Conservation (phyloP, 352 stramenopile species). For the Nothophytophthora sp. region DNA sequence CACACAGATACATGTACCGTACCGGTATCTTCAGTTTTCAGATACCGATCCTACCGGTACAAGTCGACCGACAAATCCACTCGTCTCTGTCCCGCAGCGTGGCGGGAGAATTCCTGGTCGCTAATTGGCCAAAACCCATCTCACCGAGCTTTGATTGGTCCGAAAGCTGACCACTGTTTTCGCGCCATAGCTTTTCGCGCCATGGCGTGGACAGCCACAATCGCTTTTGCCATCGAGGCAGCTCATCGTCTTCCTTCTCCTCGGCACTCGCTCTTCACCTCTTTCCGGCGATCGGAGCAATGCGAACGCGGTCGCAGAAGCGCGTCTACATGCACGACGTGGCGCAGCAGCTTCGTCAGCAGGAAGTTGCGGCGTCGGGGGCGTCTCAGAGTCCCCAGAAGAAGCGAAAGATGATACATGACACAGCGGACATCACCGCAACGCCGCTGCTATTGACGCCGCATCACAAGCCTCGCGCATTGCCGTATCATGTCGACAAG, state of each 20-base stretch:
- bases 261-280: background rate
- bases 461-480: slow-evolving; percentile 12
- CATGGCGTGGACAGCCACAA: too few relatives aligned
- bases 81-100: too few relatives aligned
- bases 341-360: slow-evolving; percentile 18
- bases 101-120: too few relatives aligned
- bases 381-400: slow-evolving; percentile 17
- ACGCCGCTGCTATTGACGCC: slow-evolving; percentile 23
- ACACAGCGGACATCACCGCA: slow-evolving; percentile 6
- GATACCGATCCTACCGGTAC: too few relatives aligned
- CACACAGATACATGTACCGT: too few relatives aligned
- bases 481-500: slow-evolving; percentile 1
- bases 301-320: slow-evolving; percentile 29
- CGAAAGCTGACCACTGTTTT: too few relatives aligned
- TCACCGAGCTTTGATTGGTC: too few relatives aligned
- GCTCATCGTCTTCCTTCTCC: background rate
- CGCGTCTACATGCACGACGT: slow-evolving; percentile 15
- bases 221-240: slow-evolving; percentile 10
- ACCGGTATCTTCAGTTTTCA: too few relatives aligned
- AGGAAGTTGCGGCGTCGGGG: slow-evolving; percentile 7
- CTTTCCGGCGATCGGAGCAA: slow-evolving; percentile 1
- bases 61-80: too few relatives aligned
- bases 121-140: too few relatives aligned
- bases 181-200: too few relatives aligned
- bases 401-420: slow-evolving; percentile 20